These are phyloP conservation scores for Candida taoyuanica DNA, from an alignment of 805 yeast species.

Conservation along the genomic window DNA sequence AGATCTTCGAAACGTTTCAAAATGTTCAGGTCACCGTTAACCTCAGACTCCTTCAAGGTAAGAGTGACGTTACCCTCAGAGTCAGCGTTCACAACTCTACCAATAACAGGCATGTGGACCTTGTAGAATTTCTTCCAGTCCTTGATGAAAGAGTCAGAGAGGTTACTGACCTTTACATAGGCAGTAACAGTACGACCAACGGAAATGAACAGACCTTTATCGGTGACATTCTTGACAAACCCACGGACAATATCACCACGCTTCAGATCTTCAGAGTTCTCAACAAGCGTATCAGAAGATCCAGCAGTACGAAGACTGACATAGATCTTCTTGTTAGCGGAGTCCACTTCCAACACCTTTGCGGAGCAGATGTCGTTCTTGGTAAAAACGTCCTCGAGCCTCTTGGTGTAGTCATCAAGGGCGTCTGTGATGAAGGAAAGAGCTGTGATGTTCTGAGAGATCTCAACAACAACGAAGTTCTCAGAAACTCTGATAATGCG, in stretches of 20 bases:
- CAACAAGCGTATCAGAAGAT: slow-evolving; percentile 49
- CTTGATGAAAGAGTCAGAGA: slow-evolving; percentile 75
- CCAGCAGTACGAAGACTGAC: slow-evolving; percentile 57
- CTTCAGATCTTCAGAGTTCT: slow-evolving; percentile 46
- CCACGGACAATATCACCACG: slow-evolving; percentile 78
- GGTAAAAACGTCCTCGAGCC: slow-evolving; percentile 44
- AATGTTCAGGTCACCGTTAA: slow-evolving; percentile 60
- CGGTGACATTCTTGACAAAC: slow-evolving; percentile 68
- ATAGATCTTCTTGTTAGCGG: slow-evolving; percentile 44
- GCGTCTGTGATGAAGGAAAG: slow-evolving; percentile 75
- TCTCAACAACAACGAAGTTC: slow-evolving; percentile 58
- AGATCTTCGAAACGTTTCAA: slow-evolving; percentile 65
- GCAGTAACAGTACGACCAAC: slow-evolving; percentile 70
- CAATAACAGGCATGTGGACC: slow-evolving; percentile 67
- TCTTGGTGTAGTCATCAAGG: slow-evolving; percentile 56
- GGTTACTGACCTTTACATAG: slow-evolving; percentile 72
- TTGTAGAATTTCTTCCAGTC: slow-evolving; percentile 84
- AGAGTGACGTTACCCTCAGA: slow-evolving; percentile 62
- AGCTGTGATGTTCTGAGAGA: slow-evolving; percentile 60
- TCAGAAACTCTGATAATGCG: slow-evolving; percentile 56
- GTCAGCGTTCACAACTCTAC: slow-evolving; percentile 62
- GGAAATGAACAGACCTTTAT: slow-evolving; percentile 73
- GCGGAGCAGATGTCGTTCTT: slow-evolving; percentile 55
- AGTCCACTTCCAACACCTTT: slow-evolving; percentile 38
- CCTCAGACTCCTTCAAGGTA: slow-evolving; percentile 76